phyloP scores from a whole-genome alignment of 2,329 filamentous ascomycete species.

The Xylaria sp. region DNA sequence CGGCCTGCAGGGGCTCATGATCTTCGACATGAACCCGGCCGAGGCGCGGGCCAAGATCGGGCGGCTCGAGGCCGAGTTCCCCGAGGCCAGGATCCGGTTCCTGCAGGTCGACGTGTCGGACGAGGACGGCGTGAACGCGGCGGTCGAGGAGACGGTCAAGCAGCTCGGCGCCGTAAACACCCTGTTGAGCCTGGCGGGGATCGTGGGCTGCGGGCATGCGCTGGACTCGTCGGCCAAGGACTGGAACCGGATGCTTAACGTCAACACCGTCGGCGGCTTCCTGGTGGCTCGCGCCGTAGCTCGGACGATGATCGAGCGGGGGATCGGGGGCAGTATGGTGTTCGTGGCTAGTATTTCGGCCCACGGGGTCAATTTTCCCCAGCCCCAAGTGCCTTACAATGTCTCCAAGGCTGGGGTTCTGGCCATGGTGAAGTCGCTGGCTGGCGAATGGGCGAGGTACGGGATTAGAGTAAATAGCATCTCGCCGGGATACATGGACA shows the following conservation, averaged over 20 bases:
- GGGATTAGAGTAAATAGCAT: conserved; percentile 74
- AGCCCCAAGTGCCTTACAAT: conserved; percentile 74
- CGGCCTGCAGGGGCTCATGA: conserved; percentile 35
- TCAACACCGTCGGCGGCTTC: conserved; percentile 74
- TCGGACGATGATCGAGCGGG: conserved; percentile 53
- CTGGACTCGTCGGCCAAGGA: conserved; percentile 60
- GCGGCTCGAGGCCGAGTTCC: conserved; percentile 56
- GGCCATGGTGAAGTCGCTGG: conserved; percentile 65
- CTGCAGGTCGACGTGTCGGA: conserved; percentile 63
- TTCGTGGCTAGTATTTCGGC: conserved; percentile 70
- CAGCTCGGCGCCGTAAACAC: conserved; percentile 46
- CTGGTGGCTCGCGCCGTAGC: conserved; percentile 67
- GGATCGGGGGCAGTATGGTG: conserved; percentile 62
- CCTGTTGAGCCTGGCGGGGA: conserved; percentile 67
- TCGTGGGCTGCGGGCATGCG: conserved; percentile 65
- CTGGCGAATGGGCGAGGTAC: conserved; percentile 72
- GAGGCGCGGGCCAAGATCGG: conserved; percentile 43
- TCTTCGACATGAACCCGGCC: conserved; percentile 36
- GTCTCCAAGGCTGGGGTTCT: conserved; percentile 69
- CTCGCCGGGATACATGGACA: conserved; percentile 78
- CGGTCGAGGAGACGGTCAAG: conserved; percentile 30
- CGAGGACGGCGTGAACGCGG: conserved; percentile 46
- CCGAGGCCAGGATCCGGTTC: conserved; percentile 52
- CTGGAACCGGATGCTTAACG: conserved; percentile 67
- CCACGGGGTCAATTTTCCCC: conserved; percentile 71